Evolutionary conservation across 306 rosid species (phyloP), one percentile per base, ranked within the genome.

Genomic region (Castanea crenata): DNA sequence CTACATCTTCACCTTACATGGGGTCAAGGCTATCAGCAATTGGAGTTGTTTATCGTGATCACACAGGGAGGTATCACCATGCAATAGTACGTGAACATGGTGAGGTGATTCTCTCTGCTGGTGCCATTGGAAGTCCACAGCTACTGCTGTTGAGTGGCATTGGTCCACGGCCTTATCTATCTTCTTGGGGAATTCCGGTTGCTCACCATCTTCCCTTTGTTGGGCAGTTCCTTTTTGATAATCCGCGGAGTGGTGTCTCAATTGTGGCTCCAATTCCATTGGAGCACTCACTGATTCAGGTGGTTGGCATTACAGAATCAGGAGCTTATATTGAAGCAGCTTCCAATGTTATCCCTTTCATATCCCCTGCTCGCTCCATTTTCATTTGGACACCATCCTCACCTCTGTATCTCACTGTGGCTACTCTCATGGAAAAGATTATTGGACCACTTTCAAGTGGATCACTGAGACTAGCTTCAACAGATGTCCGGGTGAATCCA

Each of bases 71-170:
- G 77, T 82, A 81, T 52, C 98, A 92, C 75, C 91, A 83, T 4
- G 99, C 97, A 0, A 74, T 91, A 4, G 35, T 93, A n/a, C 72
- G 79, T 10, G 84, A 80, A 8, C 81, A 79, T 1, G 99, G 99
- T 0, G 99, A 93, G 79, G 94, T 95, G 1, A 76, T 95, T 7
- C 74, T 95, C 25, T 79, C 94, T 0, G 96, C 98, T 0, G 98
- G 99, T 1, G 92, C 99, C 11, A 88, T 95, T 13, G 99, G 99
- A 23, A 90, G 86, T 65, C 99, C 99, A n/a, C 97, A 95, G 81
- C 88, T 95, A 41, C 90, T 95, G 23, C 84, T 91, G 15, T 80
- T 95, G 0, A 92, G 98, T 56, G 99, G 99, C 27, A 87, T 95
- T 7, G 99, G 98, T 21, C 90, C 97, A 0, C 73, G 96, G 32